These are phyloP conservation scores for Calycina herbarum DNA, from an alignment of 2,329 filamentous ascomycete species.

Conservation along the genomic window DNA sequence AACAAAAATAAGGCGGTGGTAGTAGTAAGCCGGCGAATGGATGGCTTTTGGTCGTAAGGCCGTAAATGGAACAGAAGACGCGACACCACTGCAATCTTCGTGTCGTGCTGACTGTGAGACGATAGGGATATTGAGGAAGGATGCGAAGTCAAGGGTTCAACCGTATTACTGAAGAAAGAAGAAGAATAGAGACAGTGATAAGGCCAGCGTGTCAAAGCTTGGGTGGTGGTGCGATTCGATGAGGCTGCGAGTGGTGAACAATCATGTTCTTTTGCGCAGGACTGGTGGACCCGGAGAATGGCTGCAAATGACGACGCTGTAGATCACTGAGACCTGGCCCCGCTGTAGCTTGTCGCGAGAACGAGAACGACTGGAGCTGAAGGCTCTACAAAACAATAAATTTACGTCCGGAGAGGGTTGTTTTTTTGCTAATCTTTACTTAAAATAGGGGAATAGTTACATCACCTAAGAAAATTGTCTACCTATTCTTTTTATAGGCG, in stretches of 20 bases:
- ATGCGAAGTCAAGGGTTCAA: background rate
- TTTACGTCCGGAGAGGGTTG: too few relatives aligned
- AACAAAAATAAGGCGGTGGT: background rate
- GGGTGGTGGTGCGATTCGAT: background rate
- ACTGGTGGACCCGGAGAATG: background rate
- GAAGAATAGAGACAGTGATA: constrained; percentile 7
- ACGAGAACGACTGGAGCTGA: too few relatives aligned
- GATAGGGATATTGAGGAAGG: background rate
- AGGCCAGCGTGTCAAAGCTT: constrained; percentile 2
- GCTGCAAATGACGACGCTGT: background rate
- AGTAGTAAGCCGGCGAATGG: background rate
- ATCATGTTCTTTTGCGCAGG: background rate
- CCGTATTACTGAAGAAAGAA: background rate
- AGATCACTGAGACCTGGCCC: too few relatives aligned
- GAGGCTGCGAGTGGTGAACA: background rate
- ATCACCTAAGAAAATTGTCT: too few relatives aligned
- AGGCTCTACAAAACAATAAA: too few relatives aligned
- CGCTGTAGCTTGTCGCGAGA: background rate
- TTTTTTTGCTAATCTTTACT: too few relatives aligned
- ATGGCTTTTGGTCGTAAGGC: background rate
- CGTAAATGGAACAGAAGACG: background rate
- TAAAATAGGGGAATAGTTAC: too few relatives aligned
- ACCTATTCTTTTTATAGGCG: too few relatives aligned
- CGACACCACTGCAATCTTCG: background rate
- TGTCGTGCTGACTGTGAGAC: background rate